These are phyloP conservation scores for Friedmanniomyces simplex DNA, from an alignment of 495 filamentous ascomycete genomes.

Conservation along the genomic window DNA sequence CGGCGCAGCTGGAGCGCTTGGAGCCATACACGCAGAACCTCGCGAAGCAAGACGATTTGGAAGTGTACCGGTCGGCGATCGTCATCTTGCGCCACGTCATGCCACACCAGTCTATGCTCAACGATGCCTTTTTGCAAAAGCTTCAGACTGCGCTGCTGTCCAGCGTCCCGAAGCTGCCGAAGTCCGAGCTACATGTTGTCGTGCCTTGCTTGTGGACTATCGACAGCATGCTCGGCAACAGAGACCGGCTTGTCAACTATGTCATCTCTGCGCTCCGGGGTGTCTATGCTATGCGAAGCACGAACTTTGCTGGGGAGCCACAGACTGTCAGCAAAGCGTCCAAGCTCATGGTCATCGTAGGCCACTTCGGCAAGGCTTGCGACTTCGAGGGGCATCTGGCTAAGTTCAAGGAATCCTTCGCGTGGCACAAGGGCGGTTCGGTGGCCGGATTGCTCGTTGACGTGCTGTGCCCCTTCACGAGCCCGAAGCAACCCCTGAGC, in stretches of 20 bases:
- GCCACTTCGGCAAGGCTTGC: constrained; percentile 76
- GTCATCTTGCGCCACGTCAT: constrained; percentile 80
- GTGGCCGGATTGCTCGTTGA: constrained; percentile 76
- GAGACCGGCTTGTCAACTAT: constrained; percentile 55
- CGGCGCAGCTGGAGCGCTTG: constrained; percentile 77
- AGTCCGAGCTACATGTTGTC: constrained; percentile 66
- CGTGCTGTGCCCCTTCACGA: constrained; percentile 65
- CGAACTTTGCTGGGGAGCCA: constrained; percentile 38
- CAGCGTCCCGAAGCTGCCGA: constrained; percentile 48
- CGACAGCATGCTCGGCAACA: constrained; percentile 61
- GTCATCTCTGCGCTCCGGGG: constrained; percentile 61
- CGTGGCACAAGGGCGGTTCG: constrained; percentile 56
- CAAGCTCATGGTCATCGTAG: constrained; percentile 55
- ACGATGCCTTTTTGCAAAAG: constrained; percentile 61
- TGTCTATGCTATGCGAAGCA: constrained; percentile 43
- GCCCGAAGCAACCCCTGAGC: constrained; percentile 49
- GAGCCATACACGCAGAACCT: constrained; percentile 80
- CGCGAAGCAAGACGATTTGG: constrained; percentile 62
- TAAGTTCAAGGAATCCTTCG: constrained; percentile 55
- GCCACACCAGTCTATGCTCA: constrained; percentile 63
- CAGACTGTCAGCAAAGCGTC: constrained; percentile 46
- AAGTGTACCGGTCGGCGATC: constrained; percentile 75
- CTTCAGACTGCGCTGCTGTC: constrained; percentile 68
- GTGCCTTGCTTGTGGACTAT: constrained; percentile 90
- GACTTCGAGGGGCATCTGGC: constrained; percentile 64